These are phyloP conservation scores for Coemansia aciculifera DNA, from an alignment of 192 early-diverging fungal species.

Conservation along the genomic window DNA sequence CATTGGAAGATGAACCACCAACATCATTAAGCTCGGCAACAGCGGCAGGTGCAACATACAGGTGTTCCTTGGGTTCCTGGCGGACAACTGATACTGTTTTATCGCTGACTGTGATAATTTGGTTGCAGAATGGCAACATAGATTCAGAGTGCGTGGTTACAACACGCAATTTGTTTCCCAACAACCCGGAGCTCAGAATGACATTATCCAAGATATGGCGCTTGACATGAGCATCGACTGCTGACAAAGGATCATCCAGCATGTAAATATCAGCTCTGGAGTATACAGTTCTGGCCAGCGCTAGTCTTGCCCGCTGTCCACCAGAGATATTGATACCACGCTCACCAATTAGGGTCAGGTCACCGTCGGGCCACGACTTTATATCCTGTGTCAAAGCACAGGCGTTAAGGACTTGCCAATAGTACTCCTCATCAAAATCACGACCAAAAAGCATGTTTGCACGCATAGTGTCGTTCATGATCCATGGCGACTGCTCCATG, in stretches of 20 bases:
- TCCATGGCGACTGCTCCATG: conserved; percentile 64
- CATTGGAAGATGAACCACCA: no score
- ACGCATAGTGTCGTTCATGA: conserved; percentile 15
- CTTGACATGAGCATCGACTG: not conserved
- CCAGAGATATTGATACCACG: conserved; percentile 21
- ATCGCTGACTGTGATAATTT: no score
- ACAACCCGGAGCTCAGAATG: conserved; percentile 13
- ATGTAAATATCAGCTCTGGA: conserved; percentile 20
- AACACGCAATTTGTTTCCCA: conserved; percentile 9
- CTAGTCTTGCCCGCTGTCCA: conserved; percentile 18
- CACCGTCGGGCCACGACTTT: not conserved
- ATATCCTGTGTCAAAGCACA: conserved; percentile 7
- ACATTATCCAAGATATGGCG: conserved; percentile 15
- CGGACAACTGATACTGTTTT: no score
- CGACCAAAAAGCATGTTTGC: conserved; percentile 21
- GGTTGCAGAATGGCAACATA: conserved; percentile 7
- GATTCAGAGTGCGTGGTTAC: not conserved
- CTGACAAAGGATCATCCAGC: no score
- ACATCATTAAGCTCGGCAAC: not conserved
- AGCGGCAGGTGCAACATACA: not conserved
- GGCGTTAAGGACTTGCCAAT: not conserved
- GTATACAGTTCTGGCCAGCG: conserved; percentile 19
- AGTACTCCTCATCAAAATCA: conserved; percentile 10
- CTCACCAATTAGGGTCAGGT: conserved; percentile 8
- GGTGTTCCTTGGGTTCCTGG: not conserved